Base-by-base conservation (phyloP, 306 rosid species). In the Nissolia schottii region DNA sequence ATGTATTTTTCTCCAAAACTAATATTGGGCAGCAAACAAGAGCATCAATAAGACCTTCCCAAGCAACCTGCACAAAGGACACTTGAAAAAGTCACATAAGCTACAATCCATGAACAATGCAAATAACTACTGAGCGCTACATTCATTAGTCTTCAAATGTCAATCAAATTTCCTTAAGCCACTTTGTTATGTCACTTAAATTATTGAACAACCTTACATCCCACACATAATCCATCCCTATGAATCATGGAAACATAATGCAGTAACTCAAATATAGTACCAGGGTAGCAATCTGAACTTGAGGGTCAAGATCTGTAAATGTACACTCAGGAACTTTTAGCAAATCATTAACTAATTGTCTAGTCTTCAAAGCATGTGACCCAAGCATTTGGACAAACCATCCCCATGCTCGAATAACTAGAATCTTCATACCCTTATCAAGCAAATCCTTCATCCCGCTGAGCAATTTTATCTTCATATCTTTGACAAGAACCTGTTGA, bases 31-130 rank as follows among this genome's bases (percentile, higher is more conserved):
- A 73, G 72, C 68, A 80, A 87, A 88, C 76, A 57, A 93, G 93
- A 24, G 98, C 92, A 73, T 93, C 92, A 19, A 87, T 80, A 74
- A 90, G 88, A 67, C 96, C 92, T 86, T 88, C 90, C 97, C 98
- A 93, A 29, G 97, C 90, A 77, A 87, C 93, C 98, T 90, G 83
- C 35, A 76, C 40, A 24, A 37, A 80, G 3, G 45, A 45, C 43
- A 31, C 13, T 16, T 29, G 49, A 22, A 23, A 32, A 43, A 8
- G 70, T 59, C 60, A 18, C 62, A 55, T 16, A 28, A 18, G 49
- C 46, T 60, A 23, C 4, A 64, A 60, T 23, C n/a, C 13, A 32
- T 27, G 43, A 69, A 56, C 3, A 25, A 54, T 38, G 16, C 16
- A 19, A 54, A 57, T 23, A 55, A 50, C 37, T 31, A 62, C 41